These are phyloP conservation scores for Microthlaspi erraticum DNA, from an alignment of 345 rosid species.

Conservation along the genomic window DNA sequence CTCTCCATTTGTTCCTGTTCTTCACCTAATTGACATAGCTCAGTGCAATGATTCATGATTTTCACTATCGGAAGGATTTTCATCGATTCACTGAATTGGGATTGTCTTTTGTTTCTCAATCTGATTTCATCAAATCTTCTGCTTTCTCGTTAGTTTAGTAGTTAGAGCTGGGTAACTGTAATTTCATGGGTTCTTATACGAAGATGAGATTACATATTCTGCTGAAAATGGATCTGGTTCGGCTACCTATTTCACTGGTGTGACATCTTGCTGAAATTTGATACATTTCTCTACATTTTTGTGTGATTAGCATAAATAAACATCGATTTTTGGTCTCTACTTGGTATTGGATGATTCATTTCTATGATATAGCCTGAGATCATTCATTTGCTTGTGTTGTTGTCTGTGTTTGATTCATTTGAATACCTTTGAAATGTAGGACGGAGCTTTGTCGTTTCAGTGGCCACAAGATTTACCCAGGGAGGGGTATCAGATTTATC, in stretches of 20 bases:
- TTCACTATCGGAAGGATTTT: not conserved
- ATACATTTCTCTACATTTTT: not conserved
- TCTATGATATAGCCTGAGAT: not conserved
- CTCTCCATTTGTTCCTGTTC: not conserved
- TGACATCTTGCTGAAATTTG: not conserved
- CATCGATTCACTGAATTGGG: not conserved
- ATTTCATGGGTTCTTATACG: not conserved
- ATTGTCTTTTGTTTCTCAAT: not conserved
- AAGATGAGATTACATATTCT: not conserved
- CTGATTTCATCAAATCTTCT: not conserved
- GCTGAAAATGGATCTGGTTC: constrained; percentile 23
- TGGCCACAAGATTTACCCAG: constrained; percentile 50
- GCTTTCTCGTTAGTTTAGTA: not conserved
- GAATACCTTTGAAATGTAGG: constrained; percentile 17
- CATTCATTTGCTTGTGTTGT: not conserved
- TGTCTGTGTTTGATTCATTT: not conserved
- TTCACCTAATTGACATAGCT: not conserved
- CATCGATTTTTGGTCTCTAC: not conserved
- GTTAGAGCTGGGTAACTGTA: not conserved
- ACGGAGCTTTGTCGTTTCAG: constrained; percentile 52
- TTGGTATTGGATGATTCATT: not conserved
- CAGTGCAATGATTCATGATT: constrained; percentile 6
- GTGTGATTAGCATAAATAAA: not conserved
- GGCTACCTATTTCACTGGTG: not conserved
- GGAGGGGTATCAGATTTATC: constrained; percentile 47